Evolutionary conservation across 23 red algal genomes (phyloP).

Genomic region (Agarophyton chilense): DNA sequence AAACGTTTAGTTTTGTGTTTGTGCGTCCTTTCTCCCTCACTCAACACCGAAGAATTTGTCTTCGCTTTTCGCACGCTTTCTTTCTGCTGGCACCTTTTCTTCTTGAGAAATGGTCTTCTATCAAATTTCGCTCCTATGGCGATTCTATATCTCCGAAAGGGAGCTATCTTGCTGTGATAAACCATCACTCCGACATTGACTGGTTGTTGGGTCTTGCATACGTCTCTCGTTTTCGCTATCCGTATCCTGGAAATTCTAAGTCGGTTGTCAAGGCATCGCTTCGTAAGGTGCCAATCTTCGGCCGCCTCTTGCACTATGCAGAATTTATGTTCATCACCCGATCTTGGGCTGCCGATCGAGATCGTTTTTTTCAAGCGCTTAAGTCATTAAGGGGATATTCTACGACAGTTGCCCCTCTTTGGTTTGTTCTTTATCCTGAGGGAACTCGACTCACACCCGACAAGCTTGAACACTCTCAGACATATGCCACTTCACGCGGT

Average conservation of each 20-base stretch:
- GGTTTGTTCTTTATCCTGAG: slow-evolving; percentile 77
- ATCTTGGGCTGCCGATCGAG: slow-evolving; percentile 53
- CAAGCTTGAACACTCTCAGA: slow-evolving; percentile 48
- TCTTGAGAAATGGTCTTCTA: slow-evolving; percentile 60
- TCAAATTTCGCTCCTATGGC: slow-evolving; percentile 56
- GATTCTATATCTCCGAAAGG: slow-evolving; percentile 39
- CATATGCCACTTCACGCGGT: slow-evolving; percentile 2
- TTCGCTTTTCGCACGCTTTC: slow-evolving; percentile 37
- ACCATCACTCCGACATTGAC: slow-evolving; percentile 72
- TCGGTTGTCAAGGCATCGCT: slow-evolving; percentile 74
- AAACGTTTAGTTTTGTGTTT: slow-evolving; percentile 46
- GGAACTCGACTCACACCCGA: slow-evolving; percentile 61
- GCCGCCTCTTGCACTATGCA: slow-evolving; percentile 45
- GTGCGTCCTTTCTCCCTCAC: slow-evolving; percentile 47
- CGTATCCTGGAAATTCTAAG: slow-evolving; percentile 77
- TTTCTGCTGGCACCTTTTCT: slow-evolving; percentile 56
- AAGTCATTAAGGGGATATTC: slow-evolving; percentile 30
- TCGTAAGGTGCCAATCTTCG: slow-evolving; percentile 67
- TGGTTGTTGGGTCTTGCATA: slow-evolving; percentile 61
- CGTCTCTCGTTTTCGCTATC: slow-evolving; percentile 50
- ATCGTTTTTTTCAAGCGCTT: slow-evolving; percentile 25
- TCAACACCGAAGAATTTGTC: slow-evolving; percentile 30
- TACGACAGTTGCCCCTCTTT: slow-evolving; percentile 39
- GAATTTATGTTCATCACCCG: slow-evolving; percentile 67
- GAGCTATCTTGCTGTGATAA: slow-evolving; percentile 47